Conservation (phyloP, 2,329 filamentous ascomycete species). For the Pleomassaria siparia region DNA sequence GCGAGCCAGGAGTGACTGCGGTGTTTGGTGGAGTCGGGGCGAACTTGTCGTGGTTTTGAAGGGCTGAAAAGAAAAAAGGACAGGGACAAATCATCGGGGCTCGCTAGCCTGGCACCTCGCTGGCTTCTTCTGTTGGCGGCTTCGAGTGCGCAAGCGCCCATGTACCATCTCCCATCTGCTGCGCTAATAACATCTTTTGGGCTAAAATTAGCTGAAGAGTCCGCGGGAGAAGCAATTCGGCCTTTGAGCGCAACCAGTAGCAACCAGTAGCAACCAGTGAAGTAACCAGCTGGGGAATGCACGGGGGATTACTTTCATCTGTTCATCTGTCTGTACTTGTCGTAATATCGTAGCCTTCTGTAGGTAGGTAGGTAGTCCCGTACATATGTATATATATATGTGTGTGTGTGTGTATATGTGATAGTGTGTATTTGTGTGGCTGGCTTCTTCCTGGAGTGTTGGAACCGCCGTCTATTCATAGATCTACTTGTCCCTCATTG, state of each 20-base stretch:
- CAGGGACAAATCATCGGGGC: too few species aligned
- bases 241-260: too few species aligned
- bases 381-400: too few species aligned
- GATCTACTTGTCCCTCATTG: neutral
- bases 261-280: too few species aligned
- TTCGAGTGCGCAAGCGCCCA: conserved; percentile 2
- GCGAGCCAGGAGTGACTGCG: neutral
- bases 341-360: too few species aligned
- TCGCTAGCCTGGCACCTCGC: neutral
- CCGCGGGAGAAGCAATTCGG: too few species aligned
- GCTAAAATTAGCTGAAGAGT: conserved; percentile 1
- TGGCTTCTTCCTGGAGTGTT: neutral
- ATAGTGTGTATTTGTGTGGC: neutral
- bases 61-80: too few species aligned
- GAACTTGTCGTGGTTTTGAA: neutral
- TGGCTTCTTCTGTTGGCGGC: conserved; percentile 6
- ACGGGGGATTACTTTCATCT: too few species aligned
- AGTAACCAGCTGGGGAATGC: too few species aligned
- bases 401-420: neutral
- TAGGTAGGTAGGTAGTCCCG: too few species aligned
- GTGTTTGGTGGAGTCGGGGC: neutral
- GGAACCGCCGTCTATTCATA: conserved; percentile 2
- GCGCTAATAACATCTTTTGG: too few species aligned
- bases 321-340: too few species aligned
- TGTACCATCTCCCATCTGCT: neutral